These are phyloP conservation scores for Cucurbitaria berberidis DNA, from an alignment of 2,329 filamentous ascomycete species.

Conservation along the genomic window DNA sequence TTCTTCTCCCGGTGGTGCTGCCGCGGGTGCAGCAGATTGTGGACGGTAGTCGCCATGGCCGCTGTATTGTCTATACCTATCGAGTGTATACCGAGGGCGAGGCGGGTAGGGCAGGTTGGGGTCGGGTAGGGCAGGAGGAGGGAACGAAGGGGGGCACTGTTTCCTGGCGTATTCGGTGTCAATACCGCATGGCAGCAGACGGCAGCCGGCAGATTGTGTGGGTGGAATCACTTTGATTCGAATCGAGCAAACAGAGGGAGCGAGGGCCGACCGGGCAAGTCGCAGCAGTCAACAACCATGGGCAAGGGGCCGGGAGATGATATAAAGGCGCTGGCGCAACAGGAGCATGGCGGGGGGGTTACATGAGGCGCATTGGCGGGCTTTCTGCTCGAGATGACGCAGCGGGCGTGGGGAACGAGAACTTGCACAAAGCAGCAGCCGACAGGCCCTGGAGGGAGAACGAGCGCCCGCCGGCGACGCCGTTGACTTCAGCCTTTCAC, in stretches of 20 bases:
- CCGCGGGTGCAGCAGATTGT: slow-evolving; percentile 46
- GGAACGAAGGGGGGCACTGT: slow-evolving; percentile 12
- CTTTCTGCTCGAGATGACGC: slow-evolving; percentile 28
- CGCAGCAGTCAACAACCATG: slow-evolving; percentile 34
- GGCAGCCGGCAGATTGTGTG: slow-evolving; percentile 15
- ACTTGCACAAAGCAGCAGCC: slow-evolving; percentile 21
- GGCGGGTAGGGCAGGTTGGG: slow-evolving; percentile 8
- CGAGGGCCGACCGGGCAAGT: slow-evolving; percentile 22
- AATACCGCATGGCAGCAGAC: slow-evolving; percentile 18
- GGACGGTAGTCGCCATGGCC: slow-evolving; percentile 47
- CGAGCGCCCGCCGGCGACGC: neutral
- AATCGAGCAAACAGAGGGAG: slow-evolving; percentile 11
- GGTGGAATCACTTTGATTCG: too few species aligned
- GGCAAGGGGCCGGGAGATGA: slow-evolving; percentile 20
- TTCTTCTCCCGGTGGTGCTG: slow-evolving; percentile 40
- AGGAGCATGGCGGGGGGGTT: slow-evolving; percentile 34
- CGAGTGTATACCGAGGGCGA: too few species aligned
- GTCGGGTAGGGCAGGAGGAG: too few species aligned
- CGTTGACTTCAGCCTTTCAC: neutral
- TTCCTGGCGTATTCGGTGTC: slow-evolving; percentile 8
- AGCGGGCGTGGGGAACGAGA: slow-evolving; percentile 32
- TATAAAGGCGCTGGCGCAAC: slow-evolving; percentile 12
- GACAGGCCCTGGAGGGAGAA: slow-evolving; percentile 6
- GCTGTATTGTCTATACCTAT: too few species aligned
- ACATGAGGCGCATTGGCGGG: slow-evolving; percentile 21